phyloP scores from a whole-genome alignment of 2,329 filamentous ascomycete species.

The Fusarium sp. region DNA sequence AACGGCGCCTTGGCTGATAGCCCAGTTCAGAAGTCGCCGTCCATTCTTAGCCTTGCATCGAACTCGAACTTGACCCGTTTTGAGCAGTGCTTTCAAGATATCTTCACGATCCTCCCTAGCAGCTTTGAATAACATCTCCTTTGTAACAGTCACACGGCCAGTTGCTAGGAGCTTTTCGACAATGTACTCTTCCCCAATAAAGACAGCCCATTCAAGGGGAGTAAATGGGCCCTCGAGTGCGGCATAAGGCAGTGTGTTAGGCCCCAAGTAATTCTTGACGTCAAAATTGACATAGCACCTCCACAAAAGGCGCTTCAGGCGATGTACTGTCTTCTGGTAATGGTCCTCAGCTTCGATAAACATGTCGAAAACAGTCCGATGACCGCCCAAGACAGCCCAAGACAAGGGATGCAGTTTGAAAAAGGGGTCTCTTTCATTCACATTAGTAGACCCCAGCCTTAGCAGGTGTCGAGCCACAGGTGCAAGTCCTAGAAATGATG shows the following conservation, averaged over 20 bases:
- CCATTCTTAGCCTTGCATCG: no score
- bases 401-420: not conserved
- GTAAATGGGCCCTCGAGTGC: not conserved
- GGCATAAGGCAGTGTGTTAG: no score
- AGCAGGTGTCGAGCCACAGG: not conserved
- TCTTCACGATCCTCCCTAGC: not conserved
- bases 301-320: not conserved
- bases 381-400: not conserved
- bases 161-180: not conserved
- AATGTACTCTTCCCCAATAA: not conserved
- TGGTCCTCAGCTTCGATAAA: not conserved
- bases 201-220: not conserved
- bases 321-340: not conserved
- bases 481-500: not conserved
- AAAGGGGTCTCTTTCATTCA: not conserved
- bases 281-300: not conserved
- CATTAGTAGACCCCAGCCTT: not conserved
- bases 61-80: no score
- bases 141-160: not conserved
- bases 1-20: no score
- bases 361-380: not conserved
- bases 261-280: not conserved
- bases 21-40: no score
- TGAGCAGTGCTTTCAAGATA: not conserved
- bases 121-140: not conserved